phyloP scores from a whole-genome alignment of 176 grass and related monocot species.

The Zoysia pacifica region DNA sequence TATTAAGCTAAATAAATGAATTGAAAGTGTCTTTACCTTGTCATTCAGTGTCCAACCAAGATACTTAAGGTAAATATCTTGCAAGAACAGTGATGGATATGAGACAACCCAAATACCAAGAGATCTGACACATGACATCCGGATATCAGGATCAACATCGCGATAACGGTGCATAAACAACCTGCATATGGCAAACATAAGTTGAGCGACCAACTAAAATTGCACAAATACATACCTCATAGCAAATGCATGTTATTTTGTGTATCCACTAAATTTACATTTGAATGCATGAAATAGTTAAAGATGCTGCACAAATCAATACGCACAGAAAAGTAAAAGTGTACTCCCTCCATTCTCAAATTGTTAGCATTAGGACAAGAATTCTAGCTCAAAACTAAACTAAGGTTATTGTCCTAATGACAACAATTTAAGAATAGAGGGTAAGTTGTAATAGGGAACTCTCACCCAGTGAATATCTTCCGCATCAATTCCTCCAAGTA shows the following conservation, averaged over 20 bases:
- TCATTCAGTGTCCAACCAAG: constrained; percentile 99
- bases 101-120: constrained; percentile 93
- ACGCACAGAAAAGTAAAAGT: background rate
- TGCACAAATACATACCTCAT: background rate
- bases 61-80: constrained; percentile 96
- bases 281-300: background rate
- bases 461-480: constrained; percentile 93
- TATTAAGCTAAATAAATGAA: constrained; percentile 16
- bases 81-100: constrained; percentile 95
- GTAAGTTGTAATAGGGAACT: constrained; percentile 15
- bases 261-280: background rate
- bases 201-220: background rate
- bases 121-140: constrained; percentile 83
- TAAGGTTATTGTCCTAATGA: too few species aligned
- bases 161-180: constrained; percentile 99
- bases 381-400: too few species aligned
- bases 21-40: constrained; percentile 61
- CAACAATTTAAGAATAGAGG: too few species aligned
- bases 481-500: constrained; percentile 86
- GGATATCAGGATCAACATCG: constrained; percentile 92
- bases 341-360: too few species aligned
- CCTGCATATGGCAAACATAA: constrained; percentile 44
- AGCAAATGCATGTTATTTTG: background rate
- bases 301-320: background rate
- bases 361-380: too few species aligned